Conservation (phyloP, 352 stramenopile genomes). For the Hyaloperonospora brassicae region DNA sequence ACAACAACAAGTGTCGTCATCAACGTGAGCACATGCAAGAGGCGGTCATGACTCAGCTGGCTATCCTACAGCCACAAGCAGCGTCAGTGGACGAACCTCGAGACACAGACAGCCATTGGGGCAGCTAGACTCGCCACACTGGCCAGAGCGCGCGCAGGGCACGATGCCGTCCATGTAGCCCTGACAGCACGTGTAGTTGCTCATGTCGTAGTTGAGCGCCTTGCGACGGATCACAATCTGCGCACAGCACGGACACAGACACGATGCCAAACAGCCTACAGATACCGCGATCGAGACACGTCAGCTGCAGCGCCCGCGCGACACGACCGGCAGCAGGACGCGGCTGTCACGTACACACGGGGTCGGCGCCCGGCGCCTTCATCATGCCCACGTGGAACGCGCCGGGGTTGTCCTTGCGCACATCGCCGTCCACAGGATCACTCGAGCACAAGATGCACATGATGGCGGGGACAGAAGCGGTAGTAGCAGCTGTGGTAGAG, state of each 20-base stretch:
- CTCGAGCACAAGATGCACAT: conserved; percentile 70
- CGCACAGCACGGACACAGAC: conserved; percentile 82
- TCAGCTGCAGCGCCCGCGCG: not conserved
- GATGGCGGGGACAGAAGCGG: no score
- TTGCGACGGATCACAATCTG: conserved; percentile 88
- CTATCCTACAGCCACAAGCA: not conserved
- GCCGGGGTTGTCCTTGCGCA: conserved; percentile 57
- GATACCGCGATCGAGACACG: not conserved
- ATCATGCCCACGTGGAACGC: conserved; percentile 86
- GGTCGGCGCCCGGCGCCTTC: conserved; percentile 69
- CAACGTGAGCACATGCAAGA: not conserved
- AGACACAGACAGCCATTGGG: conserved; percentile 87
- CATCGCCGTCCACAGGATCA: conserved; percentile 57
- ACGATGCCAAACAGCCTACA: conserved; percentile 57
- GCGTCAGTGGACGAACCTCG: conserved; percentile 40
- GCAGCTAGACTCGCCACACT: conserved; percentile 80
- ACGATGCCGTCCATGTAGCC: conserved; percentile 88
- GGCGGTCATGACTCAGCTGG: not conserved
- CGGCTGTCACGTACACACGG: conserved; percentile 55
- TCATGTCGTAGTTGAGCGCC: conserved; percentile 88
- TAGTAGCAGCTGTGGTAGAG: no score
- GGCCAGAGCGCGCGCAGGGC: conserved; percentile 76
- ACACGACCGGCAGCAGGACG: not conserved
- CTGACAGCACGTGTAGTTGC: conserved; percentile 90
- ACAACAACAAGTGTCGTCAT: not conserved